phyloP scores from a whole-genome alignment of 2,329 filamentous ascomycete genomes.

The Aspergillus awamori region DNA sequence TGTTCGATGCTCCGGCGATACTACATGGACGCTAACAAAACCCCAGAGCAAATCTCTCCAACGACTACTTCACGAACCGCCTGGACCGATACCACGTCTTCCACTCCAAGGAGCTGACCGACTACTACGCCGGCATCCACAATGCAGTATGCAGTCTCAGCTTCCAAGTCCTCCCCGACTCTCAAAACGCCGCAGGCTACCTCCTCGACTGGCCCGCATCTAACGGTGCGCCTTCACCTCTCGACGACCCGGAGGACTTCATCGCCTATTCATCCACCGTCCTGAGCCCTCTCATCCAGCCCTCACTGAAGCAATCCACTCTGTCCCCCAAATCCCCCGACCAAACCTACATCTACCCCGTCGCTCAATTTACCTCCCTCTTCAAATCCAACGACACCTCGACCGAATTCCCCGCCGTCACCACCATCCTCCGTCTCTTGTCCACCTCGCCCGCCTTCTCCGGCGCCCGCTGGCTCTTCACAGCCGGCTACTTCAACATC shows the following conservation, averaged over 20 bases:
- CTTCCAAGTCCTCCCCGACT: constrained; percentile 70
- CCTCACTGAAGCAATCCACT: constrained; percentile 40
- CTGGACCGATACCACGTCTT: constrained; percentile 96
- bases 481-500: constrained; percentile 98
- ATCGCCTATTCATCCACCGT: constrained; percentile 68
- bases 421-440: constrained; percentile 70
- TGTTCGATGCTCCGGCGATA: constrained; percentile 18
- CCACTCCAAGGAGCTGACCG: constrained; percentile 73
- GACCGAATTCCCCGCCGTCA: constrained; percentile 84
- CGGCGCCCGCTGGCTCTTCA: constrained; percentile 87
- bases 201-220: constrained; percentile 70
- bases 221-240: constrained; percentile 75
- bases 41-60: constrained; percentile 77
- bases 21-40: not conserved
- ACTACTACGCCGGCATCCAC: constrained; percentile 81
- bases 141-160: constrained; percentile 76
- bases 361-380: constrained; percentile 85
- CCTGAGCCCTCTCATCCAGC: constrained; percentile 68
- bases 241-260: constrained; percentile 70
- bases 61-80: constrained; percentile 94
- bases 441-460: constrained; percentile 62
- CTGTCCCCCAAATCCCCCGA: constrained; percentile 38
- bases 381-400: constrained; percentile 72
- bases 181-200: constrained; percentile 51
- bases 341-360: constrained; percentile 80